Evolutionary conservation across 2,329 filamentous ascomycete species (phyloP).

Genomic region (Fusarium pseudograminearum): DNA sequence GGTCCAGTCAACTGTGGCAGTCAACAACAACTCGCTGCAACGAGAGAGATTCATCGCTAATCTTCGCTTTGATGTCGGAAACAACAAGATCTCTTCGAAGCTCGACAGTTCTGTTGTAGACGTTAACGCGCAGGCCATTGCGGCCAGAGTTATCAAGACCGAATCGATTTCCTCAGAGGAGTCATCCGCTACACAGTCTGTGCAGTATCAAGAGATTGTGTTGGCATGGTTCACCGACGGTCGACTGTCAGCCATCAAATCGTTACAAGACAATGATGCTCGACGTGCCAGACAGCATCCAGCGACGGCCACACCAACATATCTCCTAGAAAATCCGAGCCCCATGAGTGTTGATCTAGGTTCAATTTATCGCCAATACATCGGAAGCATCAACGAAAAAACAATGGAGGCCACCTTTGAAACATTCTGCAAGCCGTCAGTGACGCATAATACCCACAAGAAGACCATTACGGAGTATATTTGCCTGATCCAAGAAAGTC

Average conservation of each 20-base stretch:
- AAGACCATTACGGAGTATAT: slow-evolving; percentile 24
- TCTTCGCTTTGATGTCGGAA: fast-evolving
- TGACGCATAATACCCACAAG: slow-evolving; percentile 8
- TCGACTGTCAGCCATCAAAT: slow-evolving; percentile 3
- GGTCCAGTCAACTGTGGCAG: background rate
- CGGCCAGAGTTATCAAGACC: slow-evolving; percentile 10
- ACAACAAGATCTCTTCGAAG: fast-evolving
- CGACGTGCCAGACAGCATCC: background rate
- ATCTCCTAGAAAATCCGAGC: background rate
- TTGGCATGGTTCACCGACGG: slow-evolving; percentile 24
- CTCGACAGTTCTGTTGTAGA: slow-evolving; percentile 27
- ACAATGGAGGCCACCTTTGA: slow-evolving; percentile 21
- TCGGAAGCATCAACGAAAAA: slow-evolving; percentile 19
- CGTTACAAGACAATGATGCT: slow-evolving; percentile 3
- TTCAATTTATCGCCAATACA: slow-evolving; percentile 14
- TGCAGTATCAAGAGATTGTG: slow-evolving; percentile 16
- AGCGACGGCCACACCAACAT: background rate
- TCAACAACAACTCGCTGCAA: background rate
- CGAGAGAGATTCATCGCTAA: slow-evolving; percentile 1
- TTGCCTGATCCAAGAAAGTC: slow-evolving; percentile 17
- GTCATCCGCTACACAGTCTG: background rate
- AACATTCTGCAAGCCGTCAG: background rate
- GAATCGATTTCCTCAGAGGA: fast-evolving
- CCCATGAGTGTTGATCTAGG: background rate
- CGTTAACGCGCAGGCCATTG: slow-evolving; percentile 1